phyloP scores from a whole-genome alignment of 2,329 filamentous ascomycete species.

The Cercospora nicotianae region DNA sequence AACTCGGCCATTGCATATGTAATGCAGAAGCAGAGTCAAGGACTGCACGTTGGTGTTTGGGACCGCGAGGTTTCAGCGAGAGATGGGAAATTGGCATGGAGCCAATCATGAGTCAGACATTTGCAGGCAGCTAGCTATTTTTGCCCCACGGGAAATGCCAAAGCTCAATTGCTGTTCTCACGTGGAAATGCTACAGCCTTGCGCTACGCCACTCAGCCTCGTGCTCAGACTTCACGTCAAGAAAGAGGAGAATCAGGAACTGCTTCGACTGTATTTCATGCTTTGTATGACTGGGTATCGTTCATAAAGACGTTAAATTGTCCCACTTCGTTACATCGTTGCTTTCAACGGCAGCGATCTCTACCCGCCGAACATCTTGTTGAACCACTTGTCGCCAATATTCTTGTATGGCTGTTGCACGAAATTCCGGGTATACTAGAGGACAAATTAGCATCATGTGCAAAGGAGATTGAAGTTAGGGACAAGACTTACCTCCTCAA shows the following conservation, averaged over 20 bases:
- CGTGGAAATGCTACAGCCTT: not conserved
- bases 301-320: not conserved
- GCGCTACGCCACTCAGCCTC: not conserved
- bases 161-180: not conserved
- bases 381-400: conserved; percentile 44
- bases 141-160: not conserved
- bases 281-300: not conserved
- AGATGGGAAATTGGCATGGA: not conserved
- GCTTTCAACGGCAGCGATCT: not conserved
- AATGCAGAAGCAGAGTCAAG: not conserved
- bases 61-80: not conserved
- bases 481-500: conserved; percentile 54
- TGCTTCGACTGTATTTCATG: not conserved
- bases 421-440: conserved; percentile 28
- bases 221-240: not conserved
- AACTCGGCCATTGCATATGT: not conserved
- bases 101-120: conserved; percentile 2
- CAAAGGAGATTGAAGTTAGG: conserved; percentile 9
- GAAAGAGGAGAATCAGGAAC: not conserved
- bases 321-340: not conserved
- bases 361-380: conserved; percentile 46
- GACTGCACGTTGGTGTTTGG: not conserved
- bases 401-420: conserved; percentile 35
- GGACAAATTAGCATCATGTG: not conserved
- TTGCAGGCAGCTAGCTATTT: not conserved